Base-by-base conservation (phyloP, 2,329 filamentous ascomycete genomes). In the Fusarium sterilihyphosum region DNA sequence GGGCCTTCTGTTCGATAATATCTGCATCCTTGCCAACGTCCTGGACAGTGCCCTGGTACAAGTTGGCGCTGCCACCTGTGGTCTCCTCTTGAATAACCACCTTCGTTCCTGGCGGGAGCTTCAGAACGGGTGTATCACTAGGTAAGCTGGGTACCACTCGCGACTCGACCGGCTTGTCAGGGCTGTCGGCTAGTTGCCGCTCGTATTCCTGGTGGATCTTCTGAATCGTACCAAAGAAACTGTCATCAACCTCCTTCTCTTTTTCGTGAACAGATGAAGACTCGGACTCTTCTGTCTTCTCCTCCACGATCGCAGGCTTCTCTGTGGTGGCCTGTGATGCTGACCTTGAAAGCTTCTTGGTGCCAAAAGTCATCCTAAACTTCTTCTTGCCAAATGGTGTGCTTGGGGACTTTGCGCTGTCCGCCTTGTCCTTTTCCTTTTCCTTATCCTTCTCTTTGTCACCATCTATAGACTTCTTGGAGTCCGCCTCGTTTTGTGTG, bases 41-140 rank as follows among this genome's bases (percentile, higher is more conserved):
- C 64, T 90, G 93, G 6, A 98, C 94, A 7, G 93, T 97, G 35
- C 96, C 96, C 78, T 96, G 90, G 80, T 98, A 99, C 17, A 98
- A 86, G 85, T 98, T 96, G 35, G 94, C 94, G 65, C 89, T 92
- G 60, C 91, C 91, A 44, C 91, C 91, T 5, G 83, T 84, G 5
- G 89, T 92, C 80, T 93, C 91, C 78, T 93, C 91, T 77, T 93
- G 91, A 56, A 93, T 89, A 61, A 93, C 91, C 52, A 93, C 87
- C 75, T 90, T 91, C 37, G 90, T 92, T 46, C 87, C 90, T 3
- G 87, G 83, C 3, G 94, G 93, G 9, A 93, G 88, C 78, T 93
- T 94, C 43, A 96, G 83, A 13, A 94, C 90, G 0, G 94, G 94
- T 3, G 93, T 94, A 72, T 96, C 94, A 70, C 88, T 91, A 3